Base-by-base conservation (phyloP, 306 rosid species). In the Cicer yamashitae region DNA sequence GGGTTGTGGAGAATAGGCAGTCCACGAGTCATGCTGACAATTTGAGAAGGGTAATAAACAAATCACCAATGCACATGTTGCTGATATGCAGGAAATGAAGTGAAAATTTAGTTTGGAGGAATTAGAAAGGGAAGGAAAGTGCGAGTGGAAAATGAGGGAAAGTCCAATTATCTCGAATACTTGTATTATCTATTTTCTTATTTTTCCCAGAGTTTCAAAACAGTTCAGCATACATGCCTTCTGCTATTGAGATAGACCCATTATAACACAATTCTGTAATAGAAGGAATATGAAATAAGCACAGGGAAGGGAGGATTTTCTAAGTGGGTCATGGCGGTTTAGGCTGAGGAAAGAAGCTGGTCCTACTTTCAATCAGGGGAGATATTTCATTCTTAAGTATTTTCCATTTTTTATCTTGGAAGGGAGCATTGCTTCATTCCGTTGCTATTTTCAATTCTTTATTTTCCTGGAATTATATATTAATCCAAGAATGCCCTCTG, bases 11-110 rank as follows among this genome's bases (percentile, higher is more conserved):
- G 25, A 53, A 15, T 53, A 22, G 17, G 30, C 9, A 17, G 59
- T 53, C 30, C 30, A 17, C 12, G 0, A 53, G 25, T 53, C 25
- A 53, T 53, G 59, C 59, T 53, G 11, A 14, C 25, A 15, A 53
- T 53, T 53, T 53, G 10, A 53, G 59, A 15, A 53, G 59, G 59
- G 30, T 53, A 53, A 53, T 15, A 43, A 43, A 22, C 59, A 53
- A 53, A 53, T 25, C 59, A 15, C 59, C 38, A 30, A 43, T 72
- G 14, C 30, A 53, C 77, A 25, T 5, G 45, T 18, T 58, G 44
- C 13, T 11, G 43, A 13, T 13, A 12, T 39, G 53, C 37, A 20
- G 12, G 73, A 10, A 68, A 68, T 47, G 3, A 68, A 1, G 34
- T 25, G 44, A 67, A 46, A 7, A 25, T 18, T 67, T 7, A 25